These are phyloP conservation scores for Phytophthora palmivora DNA, from an alignment of 352 stramenopile species.

Conservation along the genomic window DNA sequence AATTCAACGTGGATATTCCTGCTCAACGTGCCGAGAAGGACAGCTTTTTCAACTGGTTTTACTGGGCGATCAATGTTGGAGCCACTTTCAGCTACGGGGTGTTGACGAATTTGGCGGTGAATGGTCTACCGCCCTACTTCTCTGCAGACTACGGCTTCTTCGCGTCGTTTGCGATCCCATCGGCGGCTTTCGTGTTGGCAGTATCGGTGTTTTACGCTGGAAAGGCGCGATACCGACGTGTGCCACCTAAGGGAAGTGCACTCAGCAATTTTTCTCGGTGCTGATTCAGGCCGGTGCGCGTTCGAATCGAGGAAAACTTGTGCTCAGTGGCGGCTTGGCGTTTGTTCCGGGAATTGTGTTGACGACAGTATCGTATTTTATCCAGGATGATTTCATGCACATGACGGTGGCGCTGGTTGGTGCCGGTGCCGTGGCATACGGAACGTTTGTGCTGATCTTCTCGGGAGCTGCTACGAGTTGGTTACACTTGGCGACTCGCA, in stretches of 20 bases:
- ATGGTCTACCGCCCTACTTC: constrained; percentile 87
- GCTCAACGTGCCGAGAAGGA: constrained; percentile 80
- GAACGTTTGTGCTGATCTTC: constrained; percentile 72
- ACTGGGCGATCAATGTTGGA: constrained; percentile 94
- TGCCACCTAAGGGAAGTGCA: constrained; percentile 80
- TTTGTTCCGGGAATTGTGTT: constrained; percentile 81
- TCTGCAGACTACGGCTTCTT: constrained; percentile 88
- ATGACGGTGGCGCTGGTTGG: constrained; percentile 66
- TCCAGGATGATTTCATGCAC: constrained; percentile 63
- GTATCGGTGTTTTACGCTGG: constrained; percentile 85
- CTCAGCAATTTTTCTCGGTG: constrained; percentile 79
- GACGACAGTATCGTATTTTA: constrained; percentile 84
- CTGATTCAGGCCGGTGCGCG: constrained; percentile 64
- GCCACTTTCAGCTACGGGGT: constrained; percentile 92
- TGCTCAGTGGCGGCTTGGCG: constrained; percentile 74
- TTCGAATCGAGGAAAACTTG: constrained; percentile 67
- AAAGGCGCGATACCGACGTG: constrained; percentile 62
- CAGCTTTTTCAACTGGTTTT: constrained; percentile 95
- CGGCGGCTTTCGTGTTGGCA: constrained; percentile 79
- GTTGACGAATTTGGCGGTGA: constrained; percentile 91
- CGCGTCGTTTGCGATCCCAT: constrained; percentile 88
- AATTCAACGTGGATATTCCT: constrained; percentile 81
- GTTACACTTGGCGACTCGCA: constrained; percentile 52
- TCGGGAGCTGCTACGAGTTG: constrained; percentile 69
- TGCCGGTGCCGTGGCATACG: constrained; percentile 64